A percentile compares a stretch with the other conserved stretches of the same genome.
These are phyloP conservation scores for Trichaptum fuscoviolaceum DNA, from an alignment of 768 basidiomycete genomes.

Conservation along the genomic window DNA sequence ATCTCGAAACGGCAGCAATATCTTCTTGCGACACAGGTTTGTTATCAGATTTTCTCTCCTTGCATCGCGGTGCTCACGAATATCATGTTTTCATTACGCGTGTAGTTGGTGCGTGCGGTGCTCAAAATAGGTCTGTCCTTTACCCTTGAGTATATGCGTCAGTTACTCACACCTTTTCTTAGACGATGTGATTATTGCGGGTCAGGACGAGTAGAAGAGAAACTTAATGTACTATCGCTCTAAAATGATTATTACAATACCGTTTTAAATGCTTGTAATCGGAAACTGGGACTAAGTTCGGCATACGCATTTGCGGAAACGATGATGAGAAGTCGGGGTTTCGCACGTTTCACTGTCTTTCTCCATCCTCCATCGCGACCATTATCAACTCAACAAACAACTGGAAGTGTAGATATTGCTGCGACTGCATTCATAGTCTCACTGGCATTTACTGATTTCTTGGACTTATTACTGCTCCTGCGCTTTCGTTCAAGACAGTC, in stretches of 20 bases:
- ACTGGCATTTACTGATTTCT: too few species aligned
- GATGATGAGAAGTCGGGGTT: not conserved
- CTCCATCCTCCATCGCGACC: not conserved
- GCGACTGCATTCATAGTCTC: too few species aligned
- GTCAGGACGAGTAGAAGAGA: slow-evolving; percentile 39
- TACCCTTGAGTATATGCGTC: slow-evolving; percentile 7
- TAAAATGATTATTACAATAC: not conserved
- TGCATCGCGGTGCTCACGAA: slow-evolving; percentile 1
- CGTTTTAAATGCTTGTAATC: not conserved
- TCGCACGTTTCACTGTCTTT: not conserved
- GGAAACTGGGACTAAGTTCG: too few species aligned
- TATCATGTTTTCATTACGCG: slow-evolving; percentile 10
- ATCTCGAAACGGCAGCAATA: slow-evolving; percentile 98
- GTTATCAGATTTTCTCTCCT: slow-evolving; percentile 16
- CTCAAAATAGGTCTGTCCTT: slow-evolving; percentile 71
- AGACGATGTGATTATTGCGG: slow-evolving; percentile 79
- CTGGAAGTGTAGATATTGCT: not conserved
- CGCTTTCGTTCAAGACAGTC: too few species aligned
- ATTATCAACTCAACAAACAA: not conserved
- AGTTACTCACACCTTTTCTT: slow-evolving; percentile 11
- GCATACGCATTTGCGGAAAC: not conserved
- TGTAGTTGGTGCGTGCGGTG: slow-evolving; percentile 75
- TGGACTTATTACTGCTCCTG: too few species aligned
- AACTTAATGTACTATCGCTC: not conserved
- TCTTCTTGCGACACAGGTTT: slow-evolving; percentile 90